phyloP scores from a whole-genome alignment of 345 rosid species.

The Eucalyptus rudis region DNA sequence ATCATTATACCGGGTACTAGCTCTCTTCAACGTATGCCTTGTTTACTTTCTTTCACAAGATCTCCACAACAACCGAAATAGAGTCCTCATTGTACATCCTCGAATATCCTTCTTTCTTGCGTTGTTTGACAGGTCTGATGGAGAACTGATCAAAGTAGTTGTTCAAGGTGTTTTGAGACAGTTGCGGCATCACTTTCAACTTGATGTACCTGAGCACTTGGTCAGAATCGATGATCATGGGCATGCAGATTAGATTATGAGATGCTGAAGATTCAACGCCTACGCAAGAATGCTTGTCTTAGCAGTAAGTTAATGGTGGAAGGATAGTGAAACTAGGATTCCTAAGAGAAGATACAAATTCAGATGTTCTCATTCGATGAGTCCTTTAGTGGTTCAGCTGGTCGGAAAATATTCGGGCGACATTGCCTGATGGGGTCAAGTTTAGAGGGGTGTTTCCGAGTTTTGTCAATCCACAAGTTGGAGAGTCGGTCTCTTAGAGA shows the following conservation, averaged over 20 bases:
- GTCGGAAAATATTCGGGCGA: not conserved
- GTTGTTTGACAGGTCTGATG: not conserved
- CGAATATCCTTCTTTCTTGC: not conserved
- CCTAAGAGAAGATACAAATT: not conserved
- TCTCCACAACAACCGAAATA: not conserved
- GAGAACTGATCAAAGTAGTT: not conserved
- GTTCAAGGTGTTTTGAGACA: not conserved
- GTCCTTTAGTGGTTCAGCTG: not conserved
- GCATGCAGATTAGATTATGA: not conserved
- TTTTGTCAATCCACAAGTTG: no score
- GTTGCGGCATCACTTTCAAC: not conserved
- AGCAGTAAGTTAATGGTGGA: not conserved
- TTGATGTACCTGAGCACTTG: not conserved
- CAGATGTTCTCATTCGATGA: not conserved
- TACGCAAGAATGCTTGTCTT: not conserved
- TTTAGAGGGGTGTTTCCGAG: not conserved
- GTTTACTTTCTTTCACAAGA: not conserved
- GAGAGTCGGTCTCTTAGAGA: no score
- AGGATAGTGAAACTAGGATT: not conserved
- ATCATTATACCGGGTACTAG: not conserved
- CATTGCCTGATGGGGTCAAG: not conserved
- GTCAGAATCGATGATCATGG: not conserved
- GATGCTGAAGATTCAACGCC: not conserved
- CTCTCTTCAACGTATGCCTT: not conserved
- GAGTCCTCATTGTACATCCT: not conserved